Conservation (phyloP, 2,329 filamentous ascomycete species). For the Simplicillium sp. region DNA sequence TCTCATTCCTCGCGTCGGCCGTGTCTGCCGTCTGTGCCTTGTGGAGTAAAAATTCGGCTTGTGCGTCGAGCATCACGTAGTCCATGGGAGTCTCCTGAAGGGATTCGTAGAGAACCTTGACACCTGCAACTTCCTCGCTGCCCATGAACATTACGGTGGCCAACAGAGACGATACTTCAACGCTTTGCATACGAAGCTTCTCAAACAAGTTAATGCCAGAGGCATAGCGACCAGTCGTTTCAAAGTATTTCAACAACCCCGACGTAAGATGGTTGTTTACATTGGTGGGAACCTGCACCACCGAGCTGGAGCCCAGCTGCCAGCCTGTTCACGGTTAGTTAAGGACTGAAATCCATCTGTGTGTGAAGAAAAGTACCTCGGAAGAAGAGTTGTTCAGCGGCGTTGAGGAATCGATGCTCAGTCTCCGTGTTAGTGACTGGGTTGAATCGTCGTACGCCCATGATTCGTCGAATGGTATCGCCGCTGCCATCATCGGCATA, state of each 20-base stretch:
- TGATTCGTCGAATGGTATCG: constrained; percentile 90
- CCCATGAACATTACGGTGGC: constrained; percentile 88
- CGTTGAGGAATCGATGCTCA: constrained; percentile 90
- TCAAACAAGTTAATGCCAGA: constrained; percentile 97
- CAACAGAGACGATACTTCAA: constrained; percentile 87
- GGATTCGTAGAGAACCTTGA: constrained; percentile 78
- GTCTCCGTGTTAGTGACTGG: constrained; percentile 97
- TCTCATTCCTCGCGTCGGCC: constrained; percentile 49
- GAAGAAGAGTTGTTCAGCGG: constrained; percentile 92
- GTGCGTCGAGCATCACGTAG: constrained; percentile 89
- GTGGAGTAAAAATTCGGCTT: constrained; percentile 81
- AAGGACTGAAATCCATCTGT: too few species aligned
- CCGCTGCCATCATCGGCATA: constrained; percentile 95
- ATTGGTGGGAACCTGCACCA: constrained; percentile 94
- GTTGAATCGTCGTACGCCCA: constrained; percentile 95
- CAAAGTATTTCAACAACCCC: constrained; percentile 89
- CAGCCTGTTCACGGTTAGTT: constrained; percentile 52
- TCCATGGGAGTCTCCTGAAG: constrained; percentile 94
- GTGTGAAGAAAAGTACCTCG: constrained; percentile 56
- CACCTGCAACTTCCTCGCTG: constrained; percentile 93
- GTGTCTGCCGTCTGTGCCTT: constrained; percentile 57
- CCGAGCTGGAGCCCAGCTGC: constrained; percentile 91
- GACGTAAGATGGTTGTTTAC: constrained; percentile 93
- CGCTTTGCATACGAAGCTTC: constrained; percentile 81
- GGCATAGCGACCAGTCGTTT: constrained; percentile 86